phyloP scores from a whole-genome alignment of 2,329 filamentous ascomycete genomes.

The Paramyrothecium sp. region DNA sequence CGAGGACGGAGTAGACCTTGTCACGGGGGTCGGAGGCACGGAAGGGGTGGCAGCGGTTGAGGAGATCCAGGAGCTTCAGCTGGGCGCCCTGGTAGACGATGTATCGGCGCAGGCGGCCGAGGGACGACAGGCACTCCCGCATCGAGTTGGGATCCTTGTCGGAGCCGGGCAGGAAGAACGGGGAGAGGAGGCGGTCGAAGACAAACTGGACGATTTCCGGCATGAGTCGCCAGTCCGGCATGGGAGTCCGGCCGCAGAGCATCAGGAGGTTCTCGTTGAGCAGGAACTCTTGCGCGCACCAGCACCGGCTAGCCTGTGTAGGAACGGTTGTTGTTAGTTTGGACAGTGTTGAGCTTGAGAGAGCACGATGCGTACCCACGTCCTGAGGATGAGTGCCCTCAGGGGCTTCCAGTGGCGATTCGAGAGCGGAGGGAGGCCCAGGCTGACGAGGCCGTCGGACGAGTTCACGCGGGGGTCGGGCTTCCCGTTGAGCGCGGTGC shows the following conservation, averaged over 20 bases:
- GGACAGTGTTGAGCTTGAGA: neutral
- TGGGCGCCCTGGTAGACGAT: neutral
- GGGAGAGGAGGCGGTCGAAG: neutral
- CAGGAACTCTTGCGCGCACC: conserved; percentile 2
- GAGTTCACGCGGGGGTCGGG: neutral
- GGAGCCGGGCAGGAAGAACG: neutral
- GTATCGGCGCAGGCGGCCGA: neutral
- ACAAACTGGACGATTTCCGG: neutral
- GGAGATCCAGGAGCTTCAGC: neutral
- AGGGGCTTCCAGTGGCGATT: neutral
- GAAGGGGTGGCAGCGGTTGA: neutral
- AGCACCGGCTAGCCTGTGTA: neutral
- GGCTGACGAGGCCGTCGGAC: neutral
- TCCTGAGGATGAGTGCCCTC: neutral
- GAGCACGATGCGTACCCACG: neutral
- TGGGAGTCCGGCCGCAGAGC: neutral
- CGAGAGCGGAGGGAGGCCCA: neutral
- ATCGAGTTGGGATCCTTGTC: neutral
- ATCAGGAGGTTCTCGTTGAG: conserved; percentile 1
- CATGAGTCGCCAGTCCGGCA: neutral
- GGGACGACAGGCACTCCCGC: neutral
- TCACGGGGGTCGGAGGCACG: neutral
- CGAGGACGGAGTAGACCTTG: neutral
- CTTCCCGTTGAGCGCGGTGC: neutral
- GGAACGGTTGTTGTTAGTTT: neutral